phyloP scores from a whole-genome alignment of 129 eudicot genomes.

The sunflower (Helianthus annuus) region DNA sequence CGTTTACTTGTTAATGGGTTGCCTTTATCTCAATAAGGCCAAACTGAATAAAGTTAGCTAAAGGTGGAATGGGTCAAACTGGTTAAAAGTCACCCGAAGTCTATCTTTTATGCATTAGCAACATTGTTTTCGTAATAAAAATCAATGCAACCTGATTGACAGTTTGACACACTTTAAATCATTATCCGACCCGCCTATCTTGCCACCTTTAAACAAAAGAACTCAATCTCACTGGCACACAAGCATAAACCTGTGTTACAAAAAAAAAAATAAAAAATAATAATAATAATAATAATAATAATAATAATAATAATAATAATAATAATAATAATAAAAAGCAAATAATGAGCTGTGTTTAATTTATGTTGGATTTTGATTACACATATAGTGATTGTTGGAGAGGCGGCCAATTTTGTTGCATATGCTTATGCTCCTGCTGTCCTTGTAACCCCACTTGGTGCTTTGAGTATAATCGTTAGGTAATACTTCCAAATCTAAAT shows the following conservation, averaged over 20 bases:
- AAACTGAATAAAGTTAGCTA: neutral
- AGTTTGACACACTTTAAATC: no score
- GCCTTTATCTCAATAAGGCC: neutral
- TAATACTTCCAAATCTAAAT: constrained; percentile 15
- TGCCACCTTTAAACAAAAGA: neutral
- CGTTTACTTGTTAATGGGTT: neutral
- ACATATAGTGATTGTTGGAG: constrained; percentile 83
- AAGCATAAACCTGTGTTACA: neutral
- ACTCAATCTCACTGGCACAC: neutral
- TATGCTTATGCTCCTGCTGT: constrained; percentile 95
- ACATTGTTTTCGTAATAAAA: no score
- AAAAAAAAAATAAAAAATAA: neutral
- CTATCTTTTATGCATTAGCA: neutral
- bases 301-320: no score
- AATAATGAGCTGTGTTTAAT: neutral
- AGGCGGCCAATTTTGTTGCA: constrained; percentile 91
- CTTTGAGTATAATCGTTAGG: constrained; percentile 91
- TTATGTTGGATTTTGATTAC: constrained; percentile 16
- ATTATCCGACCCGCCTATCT: neutral
- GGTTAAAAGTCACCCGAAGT: neutral
- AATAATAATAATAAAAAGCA: no score
- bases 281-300: no score
- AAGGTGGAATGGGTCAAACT: neutral
- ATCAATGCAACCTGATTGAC: no score
- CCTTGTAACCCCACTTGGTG: constrained; percentile 96